Evolutionary conservation across 495 filamentous ascomycete genomes (phyloP), one percentile per base, ranked within the genome.

Genomic region (Penicillium manginii): DNA sequence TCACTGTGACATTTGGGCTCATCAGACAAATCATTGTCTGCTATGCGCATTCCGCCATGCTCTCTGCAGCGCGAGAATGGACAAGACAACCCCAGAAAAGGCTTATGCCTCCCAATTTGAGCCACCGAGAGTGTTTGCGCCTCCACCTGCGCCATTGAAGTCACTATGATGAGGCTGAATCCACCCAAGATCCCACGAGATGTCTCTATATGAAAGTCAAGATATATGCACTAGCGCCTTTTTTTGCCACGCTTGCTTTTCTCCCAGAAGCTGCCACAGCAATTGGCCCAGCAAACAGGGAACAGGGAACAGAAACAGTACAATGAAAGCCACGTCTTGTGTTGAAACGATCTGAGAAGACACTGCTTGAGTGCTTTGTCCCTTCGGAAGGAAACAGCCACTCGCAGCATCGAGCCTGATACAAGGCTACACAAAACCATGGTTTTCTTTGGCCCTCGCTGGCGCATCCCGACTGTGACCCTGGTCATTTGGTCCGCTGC

Each of bases 381-480:
- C 54, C 32, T 42, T 61, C 64, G 67, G 64, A 64, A 69, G 60
- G 55, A 64, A 66, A 61, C 32, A 58, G 57, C 60, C 59, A 61
- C 48, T 62, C 48, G 61, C 57, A 54, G 47, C 59, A n/a, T 46
- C 33, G 35, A 57, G 55, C 29, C 31, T 18, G 31, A 48, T 48
- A 33, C 58, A 67, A 40, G 23, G 67, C 60, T 68, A 66, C 62
- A 70, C 65, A 64, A 49, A 60, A 53, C 55, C 65, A 49, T 61
- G 60, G 55, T 35, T 51, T 58, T 58, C 50, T 70, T 68, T 61
- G 14, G 53, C 49, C 53, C 58, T 70, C 58, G 55, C 56, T 54
- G 57, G 62, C 50, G 31, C 19, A 70, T 68, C 67, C 65, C 57
- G 62, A 62, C 45, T 55, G n/a, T 46, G 15, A 62, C 35, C 65